Evolutionary conservation across 805 yeast species (phyloP), one percentile per base, ranked within the genome.

Genomic region (Cephaloascus fragrans): DNA sequence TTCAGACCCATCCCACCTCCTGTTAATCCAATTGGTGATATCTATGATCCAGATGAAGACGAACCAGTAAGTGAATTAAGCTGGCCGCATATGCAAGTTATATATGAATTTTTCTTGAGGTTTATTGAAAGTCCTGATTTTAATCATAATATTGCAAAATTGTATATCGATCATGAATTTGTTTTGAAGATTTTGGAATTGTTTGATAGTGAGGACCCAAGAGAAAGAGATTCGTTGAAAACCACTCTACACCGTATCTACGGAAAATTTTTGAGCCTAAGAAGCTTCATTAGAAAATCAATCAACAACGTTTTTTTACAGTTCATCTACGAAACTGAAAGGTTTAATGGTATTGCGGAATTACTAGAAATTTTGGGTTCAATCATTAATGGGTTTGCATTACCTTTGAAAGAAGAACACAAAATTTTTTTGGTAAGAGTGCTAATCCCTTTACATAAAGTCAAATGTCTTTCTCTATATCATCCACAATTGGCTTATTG

Each of bases 71-170:
- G 80, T 50, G 97, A 93, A 57, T 76, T 90, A 46, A 89, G 97
- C 8, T 93, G 98, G 98, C 96, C 97, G 10, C 98, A 93, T 58
- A 93, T 93, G 97, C 95, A 87, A 61, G 75, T 88, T 34, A 95
- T 89, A 26, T 93, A 93, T 64, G 97, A 93, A 59, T 87, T 93
- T 52, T 90, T 93, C 56, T 66, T 93, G 43, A 70, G 95, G 52
- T 90, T 93, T 61, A 81, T 93, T 39, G 97, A 93, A 62, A 80
- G 90, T 46, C 94, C 95, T 2, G 97, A 89, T 61, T 90, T 93
- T 60, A 85, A 86, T 55, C 96, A 89, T 55, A 87, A 87, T 39
- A 68, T 83, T 36, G 98, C 98, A 23, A 89, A 89, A 60, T 93
- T 85, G 52, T 89, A 78, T 56, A 88, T 93, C 47, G 97, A 93